phyloP scores from a whole-genome alignment of 345 rosid genomes.

The Mangifera indica region DNA sequence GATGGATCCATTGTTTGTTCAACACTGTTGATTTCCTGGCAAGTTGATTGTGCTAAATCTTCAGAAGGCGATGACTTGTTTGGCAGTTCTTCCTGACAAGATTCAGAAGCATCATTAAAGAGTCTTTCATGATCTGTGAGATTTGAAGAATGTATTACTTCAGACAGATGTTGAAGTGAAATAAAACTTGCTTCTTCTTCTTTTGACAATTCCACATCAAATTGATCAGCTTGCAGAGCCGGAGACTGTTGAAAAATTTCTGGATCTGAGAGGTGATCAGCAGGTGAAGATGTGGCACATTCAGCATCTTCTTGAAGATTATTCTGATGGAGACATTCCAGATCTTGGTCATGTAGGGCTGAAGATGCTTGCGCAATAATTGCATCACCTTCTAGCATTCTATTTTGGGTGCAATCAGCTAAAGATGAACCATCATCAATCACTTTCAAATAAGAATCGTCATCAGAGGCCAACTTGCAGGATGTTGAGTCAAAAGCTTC shows the following conservation, averaged over 20 bases:
- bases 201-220: conserved; percentile 21
- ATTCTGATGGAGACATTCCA: too few relatives aligned
- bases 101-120: conserved; percentile 20
- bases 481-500: conserved; percentile 17
- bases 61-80: conserved; percentile 23
- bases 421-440: conserved; percentile 17
- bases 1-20: conserved; percentile 32
- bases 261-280: conserved; percentile 26
- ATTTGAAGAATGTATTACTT: conserved; percentile 18
- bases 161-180: conserved; percentile 26
- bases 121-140: conserved; percentile 22
- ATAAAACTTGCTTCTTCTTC: conserved; percentile 36
- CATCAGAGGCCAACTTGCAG: conserved; percentile 15
- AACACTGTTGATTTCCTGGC: conserved; percentile 26
- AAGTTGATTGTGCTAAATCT: conserved; percentile 27
- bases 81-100: conserved; percentile 26
- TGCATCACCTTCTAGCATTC: conserved; percentile 10
- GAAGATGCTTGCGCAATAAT: conserved; percentile 25
- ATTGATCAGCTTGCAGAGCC: conserved; percentile 33
- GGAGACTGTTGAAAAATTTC: conserved; percentile 35
- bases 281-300: conserved; percentile 27
- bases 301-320: conserved; percentile 27
- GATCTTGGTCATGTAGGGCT: conserved; percentile 30
- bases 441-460: conserved; percentile 17
- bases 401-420: conserved; percentile 11